phyloP scores from a whole-genome alignment of 768 basidiomycete species.

The Tremella mesenterica region DNA sequence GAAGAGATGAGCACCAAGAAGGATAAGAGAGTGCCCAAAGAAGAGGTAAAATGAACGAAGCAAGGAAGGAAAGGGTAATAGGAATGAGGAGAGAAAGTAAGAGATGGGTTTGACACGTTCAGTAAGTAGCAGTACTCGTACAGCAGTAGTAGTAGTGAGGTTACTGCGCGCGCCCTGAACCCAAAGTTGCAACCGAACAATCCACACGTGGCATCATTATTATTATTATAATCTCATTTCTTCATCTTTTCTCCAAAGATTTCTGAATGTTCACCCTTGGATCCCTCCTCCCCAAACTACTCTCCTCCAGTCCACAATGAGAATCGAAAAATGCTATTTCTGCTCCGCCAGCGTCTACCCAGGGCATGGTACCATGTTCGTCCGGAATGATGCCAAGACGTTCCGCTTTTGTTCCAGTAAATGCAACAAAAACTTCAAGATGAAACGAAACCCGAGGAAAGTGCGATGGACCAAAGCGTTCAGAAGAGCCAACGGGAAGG shows the following conservation, averaged over 20 bases:
- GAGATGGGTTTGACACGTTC: not conserved
- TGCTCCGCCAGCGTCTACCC: conserved; percentile 96
- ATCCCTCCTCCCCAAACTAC: not conserved
- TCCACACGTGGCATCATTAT: too few species aligned
- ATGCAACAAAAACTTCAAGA: conserved; percentile 99
- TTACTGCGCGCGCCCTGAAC: too few species aligned
- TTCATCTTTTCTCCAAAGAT: conserved; percentile 8
- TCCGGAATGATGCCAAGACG: conserved; percentile 94
- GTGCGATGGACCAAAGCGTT: conserved; percentile 99
- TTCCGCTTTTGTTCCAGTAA: conserved; percentile 98
- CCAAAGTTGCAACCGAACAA: conserved; percentile 1
- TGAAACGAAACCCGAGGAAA: conserved; percentile 99
- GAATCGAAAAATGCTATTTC: conserved; percentile 97
- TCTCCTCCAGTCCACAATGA: conserved; percentile 51
- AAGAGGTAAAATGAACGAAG: not conserved
- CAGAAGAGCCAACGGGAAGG: conserved; percentile 95
- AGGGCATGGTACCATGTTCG: conserved; percentile 92
- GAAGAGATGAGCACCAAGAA: conserved; percentile 3
- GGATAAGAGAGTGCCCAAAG: not conserved
- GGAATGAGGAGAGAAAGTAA: not conserved
- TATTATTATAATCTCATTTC: too few species aligned
- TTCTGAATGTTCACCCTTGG: not conserved
- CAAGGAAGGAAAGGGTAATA: not conserved
- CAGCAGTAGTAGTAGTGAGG: too few species aligned
- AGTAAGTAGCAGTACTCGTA: not conserved